phyloP scores from a whole-genome alignment of 2,329 filamentous ascomycete genomes.

The Penicillium sp. region DNA sequence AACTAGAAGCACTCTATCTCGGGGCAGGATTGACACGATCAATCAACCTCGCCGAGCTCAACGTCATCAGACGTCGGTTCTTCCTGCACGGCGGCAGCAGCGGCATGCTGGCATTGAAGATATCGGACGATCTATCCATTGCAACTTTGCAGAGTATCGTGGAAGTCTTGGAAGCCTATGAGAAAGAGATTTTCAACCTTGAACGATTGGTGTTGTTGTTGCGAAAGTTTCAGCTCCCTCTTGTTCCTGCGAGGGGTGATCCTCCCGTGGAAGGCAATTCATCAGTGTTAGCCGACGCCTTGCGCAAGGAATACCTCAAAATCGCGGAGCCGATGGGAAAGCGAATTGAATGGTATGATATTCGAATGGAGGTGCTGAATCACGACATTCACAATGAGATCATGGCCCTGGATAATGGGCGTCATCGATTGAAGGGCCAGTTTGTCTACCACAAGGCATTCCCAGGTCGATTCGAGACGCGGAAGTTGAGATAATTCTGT shows the following conservation, averaged over 20 bases:
- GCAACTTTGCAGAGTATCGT: slow-evolving; percentile 14
- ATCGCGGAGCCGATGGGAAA: slow-evolving; percentile 13
- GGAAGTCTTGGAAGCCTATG: slow-evolving; percentile 17
- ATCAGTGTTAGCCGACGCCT: not conserved
- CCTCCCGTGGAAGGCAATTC: not conserved
- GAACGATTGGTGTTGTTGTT: slow-evolving; percentile 14
- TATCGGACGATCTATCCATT: slow-evolving; percentile 17
- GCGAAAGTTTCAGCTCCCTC: slow-evolving; percentile 10
- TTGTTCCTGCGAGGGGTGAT: not conserved
- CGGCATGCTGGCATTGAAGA: slow-evolving; percentile 15
- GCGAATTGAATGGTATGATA: slow-evolving; percentile 14
- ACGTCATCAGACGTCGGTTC: slow-evolving; percentile 11
- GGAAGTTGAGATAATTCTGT: too few relatives aligned
- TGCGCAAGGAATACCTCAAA: slow-evolving; percentile 9
- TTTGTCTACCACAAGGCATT: slow-evolving; percentile 1
- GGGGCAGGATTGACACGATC: slow-evolving; percentile 14
- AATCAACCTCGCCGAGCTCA: slow-evolving; percentile 6
- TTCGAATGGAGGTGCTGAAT: slow-evolving; percentile 14
- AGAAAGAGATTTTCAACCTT: slow-evolving; percentile 15
- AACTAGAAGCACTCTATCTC: slow-evolving; percentile 16
- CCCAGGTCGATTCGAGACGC: not conserved
- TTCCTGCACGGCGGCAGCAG: slow-evolving; percentile 3
- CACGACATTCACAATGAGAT: slow-evolving; percentile 1
- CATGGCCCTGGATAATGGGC: not conserved
- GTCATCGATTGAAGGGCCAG: not conserved